A percentile compares a stretch with the other conserved stretches of the same genome.
Evolutionary conservation across 441 rosid genomes (phyloP).

Genomic region (Geranium incanum): DNA sequence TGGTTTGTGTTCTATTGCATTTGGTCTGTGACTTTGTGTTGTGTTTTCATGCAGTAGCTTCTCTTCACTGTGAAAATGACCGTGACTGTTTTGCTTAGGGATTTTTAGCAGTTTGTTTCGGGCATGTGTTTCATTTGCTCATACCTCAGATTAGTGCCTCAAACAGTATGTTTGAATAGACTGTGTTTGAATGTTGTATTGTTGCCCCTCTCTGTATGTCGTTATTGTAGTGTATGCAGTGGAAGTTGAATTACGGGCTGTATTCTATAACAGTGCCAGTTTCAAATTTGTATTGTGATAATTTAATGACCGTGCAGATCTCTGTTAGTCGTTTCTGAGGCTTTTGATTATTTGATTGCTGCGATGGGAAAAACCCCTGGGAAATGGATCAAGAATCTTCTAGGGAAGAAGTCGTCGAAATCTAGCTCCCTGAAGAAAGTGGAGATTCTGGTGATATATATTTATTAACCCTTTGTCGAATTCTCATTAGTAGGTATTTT

Average conservation of each 20-base stretch:
- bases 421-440: constrained; percentile 50
- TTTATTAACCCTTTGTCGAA: neutral
- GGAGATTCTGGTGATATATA: constrained; percentile 35
- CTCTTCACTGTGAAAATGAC: constrained; percentile 8
- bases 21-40: constrained; percentile 9
- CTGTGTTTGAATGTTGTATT: neutral
- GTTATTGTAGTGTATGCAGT: neutral
- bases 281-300: constrained; percentile 6
- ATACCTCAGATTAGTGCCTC: neutral
- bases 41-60: constrained; percentile 2
- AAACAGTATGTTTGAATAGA: neutral
- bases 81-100: neutral
- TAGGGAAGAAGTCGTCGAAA: constrained; percentile 70
- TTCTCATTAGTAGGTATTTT: neutral
- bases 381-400: constrained; percentile 71
- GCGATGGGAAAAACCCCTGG: constrained; percentile 70
- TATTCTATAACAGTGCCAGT: neutral
- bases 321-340: constrained; percentile 16
- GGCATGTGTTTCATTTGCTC: neutral
- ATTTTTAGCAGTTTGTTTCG: neutral
- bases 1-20: constrained; percentile 2
- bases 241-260: neutral
- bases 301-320: constrained; percentile 19
- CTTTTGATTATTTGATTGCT: constrained; percentile 6
- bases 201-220: constrained; percentile 4